These are phyloP conservation scores for Arabidopsis suecica DNA, from an alignment of 345 rosid genomes.

Conservation along the genomic window DNA sequence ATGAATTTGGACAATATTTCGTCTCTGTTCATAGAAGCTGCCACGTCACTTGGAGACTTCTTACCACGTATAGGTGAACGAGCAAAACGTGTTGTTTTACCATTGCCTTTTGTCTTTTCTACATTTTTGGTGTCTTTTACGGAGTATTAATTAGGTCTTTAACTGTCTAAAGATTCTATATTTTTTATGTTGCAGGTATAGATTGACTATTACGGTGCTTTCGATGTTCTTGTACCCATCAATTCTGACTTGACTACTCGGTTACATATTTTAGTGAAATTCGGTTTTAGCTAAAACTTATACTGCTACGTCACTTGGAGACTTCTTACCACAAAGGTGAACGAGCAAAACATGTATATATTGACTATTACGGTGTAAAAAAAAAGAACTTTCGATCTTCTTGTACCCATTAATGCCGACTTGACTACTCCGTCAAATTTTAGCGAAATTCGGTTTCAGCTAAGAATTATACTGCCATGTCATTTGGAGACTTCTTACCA, in stretches of 20 bases:
- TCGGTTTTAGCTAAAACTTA: not conserved
- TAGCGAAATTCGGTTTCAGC: no score
- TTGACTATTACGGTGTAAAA: no score
- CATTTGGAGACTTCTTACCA: slow-evolving; percentile 32
- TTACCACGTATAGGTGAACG: slow-evolving; percentile 40
- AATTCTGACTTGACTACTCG: not conserved
- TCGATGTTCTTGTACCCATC: not conserved
- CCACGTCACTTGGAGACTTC: slow-evolving; percentile 29
- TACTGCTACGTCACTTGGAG: no score
- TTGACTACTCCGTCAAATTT: no score
- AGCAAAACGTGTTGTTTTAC: slow-evolving; percentile 36
- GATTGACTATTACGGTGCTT: no score
- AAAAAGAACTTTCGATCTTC: no score
- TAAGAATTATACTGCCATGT: slow-evolving; percentile 18
- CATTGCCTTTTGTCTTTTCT: not conserved
- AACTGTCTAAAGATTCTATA: not conserved
- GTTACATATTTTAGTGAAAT: slow-evolving; percentile 5
- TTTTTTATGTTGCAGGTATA: no score
- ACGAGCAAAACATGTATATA: no score
- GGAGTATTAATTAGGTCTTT: not conserved
- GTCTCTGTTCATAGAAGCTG: slow-evolving; percentile 22
- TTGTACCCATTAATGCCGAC: no score
- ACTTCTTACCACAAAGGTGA: no score
- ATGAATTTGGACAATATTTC: slow-evolving; percentile 24
- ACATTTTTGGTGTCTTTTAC: not conserved